Percentiles rank a stretch among this genome's conserved stretches.
Evolutionary conservation across 164 flowering plant species (phyloP).

Genomic region (Paratinospora sagittata): DNA sequence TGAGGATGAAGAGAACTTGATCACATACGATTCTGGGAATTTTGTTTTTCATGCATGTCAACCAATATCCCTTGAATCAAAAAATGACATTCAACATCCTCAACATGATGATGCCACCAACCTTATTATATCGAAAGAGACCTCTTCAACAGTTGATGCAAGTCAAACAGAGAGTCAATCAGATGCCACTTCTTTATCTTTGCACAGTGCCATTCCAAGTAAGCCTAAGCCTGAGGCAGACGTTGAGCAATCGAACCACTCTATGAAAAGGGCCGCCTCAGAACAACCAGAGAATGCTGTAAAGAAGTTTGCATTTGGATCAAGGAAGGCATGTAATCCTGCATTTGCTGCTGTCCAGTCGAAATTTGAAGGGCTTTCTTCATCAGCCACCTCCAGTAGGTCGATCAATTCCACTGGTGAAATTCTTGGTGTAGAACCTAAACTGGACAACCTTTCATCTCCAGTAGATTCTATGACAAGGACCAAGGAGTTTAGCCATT

Average conservation of each 20-base stretch:
- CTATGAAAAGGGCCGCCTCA: conserved; percentile 41
- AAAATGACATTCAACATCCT: conserved; percentile 24
- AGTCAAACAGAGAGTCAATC: conserved; percentile 20
- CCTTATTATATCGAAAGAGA: conserved; percentile 16
- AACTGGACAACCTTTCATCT: conserved; percentile 28
- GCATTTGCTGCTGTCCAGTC: conserved; percentile 70
- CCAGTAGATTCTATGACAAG: conserved; percentile 22
- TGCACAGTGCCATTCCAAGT: conserved; percentile 13
- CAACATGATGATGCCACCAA: conserved; percentile 22
- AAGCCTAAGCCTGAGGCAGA: conserved; percentile 36
- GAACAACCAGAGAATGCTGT: conserved; percentile 50
- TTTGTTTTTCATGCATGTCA: conserved; percentile 27
- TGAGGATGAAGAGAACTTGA: conserved; percentile 41
- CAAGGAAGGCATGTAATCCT: conserved; percentile 58
- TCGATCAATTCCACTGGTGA: conserved; percentile 30
- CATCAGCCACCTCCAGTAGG: conserved; percentile 31
- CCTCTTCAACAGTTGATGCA: conserved; percentile 11
- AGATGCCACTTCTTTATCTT: conserved; percentile 18
- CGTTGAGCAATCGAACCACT: conserved; percentile 32
- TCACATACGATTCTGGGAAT: conserved; percentile 31
- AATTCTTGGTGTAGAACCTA: conserved; percentile 34
- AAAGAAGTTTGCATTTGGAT: conserved; percentile 41
- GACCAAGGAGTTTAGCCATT: conserved; percentile 25
- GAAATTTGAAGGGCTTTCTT: conserved; percentile 69
- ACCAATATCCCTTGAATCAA: conserved; percentile 19